Base-by-base conservation (phyloP, 805 yeast species). In the Yarrowia sp. region DNA sequence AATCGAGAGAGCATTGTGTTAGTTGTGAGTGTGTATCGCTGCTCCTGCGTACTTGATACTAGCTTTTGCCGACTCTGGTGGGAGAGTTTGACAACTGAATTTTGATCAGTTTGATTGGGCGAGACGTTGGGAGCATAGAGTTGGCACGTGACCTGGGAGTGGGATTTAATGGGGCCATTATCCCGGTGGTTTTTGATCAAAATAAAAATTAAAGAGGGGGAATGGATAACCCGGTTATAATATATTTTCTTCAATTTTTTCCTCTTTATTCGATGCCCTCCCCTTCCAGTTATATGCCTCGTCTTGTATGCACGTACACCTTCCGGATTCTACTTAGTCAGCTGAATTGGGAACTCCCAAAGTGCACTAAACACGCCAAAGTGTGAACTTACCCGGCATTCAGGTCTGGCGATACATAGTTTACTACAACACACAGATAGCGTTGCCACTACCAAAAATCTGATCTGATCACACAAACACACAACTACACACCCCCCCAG, bases 1-100 rank as follows among this genome's bases (percentile, higher is more conserved):
- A 55, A 55, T 55, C 61, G 61, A 39, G 61, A 55, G 61, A 55
- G 61, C 61, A 55, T 55, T 55, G 61, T 55, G 61, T 55, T 55
- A 55, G 61, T 55, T 55, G 61, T 39, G 47, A 39, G 61, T 47
- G 41, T 47, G 44, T 51, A n/a, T 53, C 43, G 22, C 60, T 22
- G 60, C 44, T 53, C 60, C 60, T 53, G 60, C 44, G 61, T 39
- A 55, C 17, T 47, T 38, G n/a, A 15, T 48, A 17, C 41, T n/a
- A 17, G 61, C 61, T 55, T 55, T 55, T 55, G 58, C 58, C 18
- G 14, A 17, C 22, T 43, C 17, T 35, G 3, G 11, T 33, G 39
- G 44, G 28, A 39, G 61, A 32, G 61, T 55, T 55, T 55, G 61
- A 55, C 61, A 55, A 55, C 32, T 55, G 47, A 55, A 55, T 55